phyloP scores from a whole-genome alignment of 768 basidiomycete genomes.

The Hypsizygus marmoreus region DNA sequence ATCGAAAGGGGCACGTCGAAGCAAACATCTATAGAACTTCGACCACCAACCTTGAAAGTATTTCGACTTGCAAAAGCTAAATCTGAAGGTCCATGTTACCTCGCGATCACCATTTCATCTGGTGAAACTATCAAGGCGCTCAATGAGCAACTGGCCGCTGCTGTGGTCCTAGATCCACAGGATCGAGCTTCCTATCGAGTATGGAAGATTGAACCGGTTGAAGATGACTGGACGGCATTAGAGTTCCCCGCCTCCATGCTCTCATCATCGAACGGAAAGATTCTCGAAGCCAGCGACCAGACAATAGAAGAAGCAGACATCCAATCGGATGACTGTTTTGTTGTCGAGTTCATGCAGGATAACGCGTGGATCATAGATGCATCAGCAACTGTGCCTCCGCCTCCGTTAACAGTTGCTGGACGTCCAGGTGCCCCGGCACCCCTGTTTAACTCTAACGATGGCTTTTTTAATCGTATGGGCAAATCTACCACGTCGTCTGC shows the following conservation, averaged over 20 bases:
- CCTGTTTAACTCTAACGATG: constrained; percentile 53
- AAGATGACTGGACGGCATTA: constrained; percentile 35
- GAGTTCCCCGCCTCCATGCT: constrained; percentile 37
- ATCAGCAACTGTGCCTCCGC: constrained; percentile 17
- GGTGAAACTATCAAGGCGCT: constrained; percentile 50
- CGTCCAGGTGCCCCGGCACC: constrained; percentile 39
- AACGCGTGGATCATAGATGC: constrained; percentile 59
- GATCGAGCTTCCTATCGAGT: constrained; percentile 50
- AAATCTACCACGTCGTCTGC: constrained; percentile 4
- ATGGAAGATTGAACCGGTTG: constrained; percentile 56
- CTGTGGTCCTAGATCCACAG: constrained; percentile 31
- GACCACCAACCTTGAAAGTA: constrained; percentile 65
- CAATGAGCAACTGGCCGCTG: constrained; percentile 40
- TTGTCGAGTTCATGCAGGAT: constrained; percentile 70
- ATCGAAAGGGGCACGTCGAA: constrained; percentile 57
- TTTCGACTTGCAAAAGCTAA: constrained; percentile 42
- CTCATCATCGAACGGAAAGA: constrained; percentile 31
- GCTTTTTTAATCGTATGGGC: constrained; percentile 53
- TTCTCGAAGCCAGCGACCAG: constrained; percentile 47
- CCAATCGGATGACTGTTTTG: constrained; percentile 66
- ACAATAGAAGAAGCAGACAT: constrained; percentile 62
- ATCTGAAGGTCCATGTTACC: constrained; percentile 28
- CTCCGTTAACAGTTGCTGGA: constrained; percentile 19
- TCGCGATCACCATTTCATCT: constrained; percentile 48
- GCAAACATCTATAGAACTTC: constrained; percentile 65